Evolutionary conservation across 768 basidiomycete genomes (phyloP).

Genomic region (Suillus brevipes): DNA sequence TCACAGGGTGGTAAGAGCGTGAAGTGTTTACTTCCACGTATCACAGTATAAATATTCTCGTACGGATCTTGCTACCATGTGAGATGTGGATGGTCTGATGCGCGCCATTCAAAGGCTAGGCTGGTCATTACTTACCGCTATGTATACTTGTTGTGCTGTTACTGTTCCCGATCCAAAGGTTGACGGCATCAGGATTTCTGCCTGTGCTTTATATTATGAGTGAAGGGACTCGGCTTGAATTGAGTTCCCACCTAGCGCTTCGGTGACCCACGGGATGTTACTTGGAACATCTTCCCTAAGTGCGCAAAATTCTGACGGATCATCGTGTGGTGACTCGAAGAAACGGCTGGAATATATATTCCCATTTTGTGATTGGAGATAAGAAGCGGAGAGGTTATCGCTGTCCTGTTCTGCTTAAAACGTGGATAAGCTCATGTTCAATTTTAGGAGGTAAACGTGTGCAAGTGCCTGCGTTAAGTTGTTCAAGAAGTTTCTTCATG

Average conservation of each 20-base stretch:
- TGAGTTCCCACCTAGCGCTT: slow-evolving; percentile 65
- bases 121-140: slow-evolving; percentile 53
- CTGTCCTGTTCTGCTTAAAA: slow-evolving; percentile 2
- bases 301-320: slow-evolving; percentile 58
- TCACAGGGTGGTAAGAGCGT: slow-evolving; percentile 88
- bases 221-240: slow-evolving; percentile 4
- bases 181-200: slow-evolving; percentile 80
- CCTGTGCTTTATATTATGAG: slow-evolving; percentile 36
- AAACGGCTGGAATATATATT: slow-evolving; percentile 64
- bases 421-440: not conserved
- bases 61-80: slow-evolving; percentile 63
- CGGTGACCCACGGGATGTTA: slow-evolving; percentile 72
- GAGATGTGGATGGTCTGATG: slow-evolving; percentile 3
- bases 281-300: slow-evolving; percentile 66
- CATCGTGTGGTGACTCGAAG: slow-evolving; percentile 35
- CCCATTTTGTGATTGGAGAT: slow-evolving; percentile 92
- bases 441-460: not conserved
- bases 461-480: slow-evolving; percentile 38
- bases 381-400: slow-evolving; percentile 45
- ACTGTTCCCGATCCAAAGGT: slow-evolving; percentile 87
- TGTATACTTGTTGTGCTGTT: slow-evolving; percentile 83
- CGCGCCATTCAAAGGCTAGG: slow-evolving; percentile 1
- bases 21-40: slow-evolving; percentile 84
- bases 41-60: slow-evolving; percentile 90
- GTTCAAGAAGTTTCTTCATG: slow-evolving; percentile 52